Percentiles rank a stretch among this genome's conserved stretches.
Evolutionary conservation across 129 eudicot species (phyloP).

Genomic region (Flaveria brownii): DNA sequence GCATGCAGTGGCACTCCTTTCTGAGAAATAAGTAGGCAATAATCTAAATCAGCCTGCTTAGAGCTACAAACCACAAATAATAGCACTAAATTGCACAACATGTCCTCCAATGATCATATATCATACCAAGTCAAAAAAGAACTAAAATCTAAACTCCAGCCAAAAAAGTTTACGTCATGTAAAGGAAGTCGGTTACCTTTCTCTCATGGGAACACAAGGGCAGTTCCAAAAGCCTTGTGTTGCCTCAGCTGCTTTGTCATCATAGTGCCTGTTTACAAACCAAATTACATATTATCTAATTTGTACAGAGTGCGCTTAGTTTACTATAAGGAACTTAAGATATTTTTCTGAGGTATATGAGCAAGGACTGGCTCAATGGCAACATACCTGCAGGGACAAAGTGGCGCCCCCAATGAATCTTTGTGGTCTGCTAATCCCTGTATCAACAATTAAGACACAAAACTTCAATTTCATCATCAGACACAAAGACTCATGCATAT

Average conservation of each 20-base stretch:
- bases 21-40: constrained; percentile 31
- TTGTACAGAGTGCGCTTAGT: not conserved
- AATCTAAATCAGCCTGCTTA: constrained; percentile 9
- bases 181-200: constrained; percentile 51
- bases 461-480: not conserved
- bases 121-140: not conserved
- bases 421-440: constrained; percentile 83
- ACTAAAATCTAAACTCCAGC: not conserved
- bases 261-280: constrained; percentile 71
- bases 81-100: not conserved
- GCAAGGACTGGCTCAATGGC: not conserved
- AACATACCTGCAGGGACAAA: constrained; percentile 68
- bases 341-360: too few species aligned
- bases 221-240: constrained; percentile 92
- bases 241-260: constrained; percentile 83
- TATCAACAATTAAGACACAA: constrained; percentile 7
- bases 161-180: not conserved
- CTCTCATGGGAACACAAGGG: constrained; percentile 99
- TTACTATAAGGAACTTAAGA: not conserved
- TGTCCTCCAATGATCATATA: not conserved
- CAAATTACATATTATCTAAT: constrained; percentile 18
- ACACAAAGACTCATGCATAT: not conserved
- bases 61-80: not conserved
- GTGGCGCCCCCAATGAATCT: constrained; percentile 81
- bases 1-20: constrained; percentile 98